Conservation (phyloP, 148 eudicot species). For the Fagopyrum homotropicum region DNA sequence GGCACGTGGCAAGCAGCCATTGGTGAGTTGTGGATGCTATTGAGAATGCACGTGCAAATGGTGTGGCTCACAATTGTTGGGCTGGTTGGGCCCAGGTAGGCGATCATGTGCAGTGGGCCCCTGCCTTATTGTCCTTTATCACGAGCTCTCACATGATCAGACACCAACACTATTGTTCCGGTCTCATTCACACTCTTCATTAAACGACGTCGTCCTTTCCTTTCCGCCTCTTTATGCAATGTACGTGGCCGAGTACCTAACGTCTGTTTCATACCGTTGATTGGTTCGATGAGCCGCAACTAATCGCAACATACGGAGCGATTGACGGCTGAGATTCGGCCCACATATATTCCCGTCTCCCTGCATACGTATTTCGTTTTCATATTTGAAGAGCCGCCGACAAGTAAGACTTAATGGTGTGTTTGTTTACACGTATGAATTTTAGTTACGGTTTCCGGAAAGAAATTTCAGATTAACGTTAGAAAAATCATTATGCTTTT, state of each 20-base stretch:
- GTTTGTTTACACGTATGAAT: neutral
- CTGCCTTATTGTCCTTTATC: neutral
- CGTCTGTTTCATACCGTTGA: neutral
- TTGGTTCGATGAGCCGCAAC: neutral
- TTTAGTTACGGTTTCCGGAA: neutral
- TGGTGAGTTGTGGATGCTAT: neutral
- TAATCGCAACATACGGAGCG: neutral
- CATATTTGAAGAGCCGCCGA: constrained; percentile 5
- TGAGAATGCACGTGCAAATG: constrained; percentile 3
- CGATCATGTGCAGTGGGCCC: constrained; percentile 8
- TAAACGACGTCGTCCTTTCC: neutral
- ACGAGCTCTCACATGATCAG: constrained; percentile 1
- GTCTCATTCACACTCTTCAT: neutral
- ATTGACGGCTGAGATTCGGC: constrained; percentile 7
- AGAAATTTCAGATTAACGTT: too few species aligned
- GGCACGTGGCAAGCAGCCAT: constrained; percentile 1
- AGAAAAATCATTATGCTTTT: too few species aligned
- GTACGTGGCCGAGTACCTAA: neutral
- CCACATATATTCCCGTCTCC: neutral
- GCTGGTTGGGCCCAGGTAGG: constrained; percentile 5
- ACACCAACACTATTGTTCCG: neutral
- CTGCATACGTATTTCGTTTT: neutral
- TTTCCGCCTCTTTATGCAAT: neutral
- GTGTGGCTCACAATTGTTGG: neutral
- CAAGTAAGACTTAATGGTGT: neutral